Conservation (phyloP, 352 stramenopile genomes). For the Phytophthora gonapodyides region DNA sequence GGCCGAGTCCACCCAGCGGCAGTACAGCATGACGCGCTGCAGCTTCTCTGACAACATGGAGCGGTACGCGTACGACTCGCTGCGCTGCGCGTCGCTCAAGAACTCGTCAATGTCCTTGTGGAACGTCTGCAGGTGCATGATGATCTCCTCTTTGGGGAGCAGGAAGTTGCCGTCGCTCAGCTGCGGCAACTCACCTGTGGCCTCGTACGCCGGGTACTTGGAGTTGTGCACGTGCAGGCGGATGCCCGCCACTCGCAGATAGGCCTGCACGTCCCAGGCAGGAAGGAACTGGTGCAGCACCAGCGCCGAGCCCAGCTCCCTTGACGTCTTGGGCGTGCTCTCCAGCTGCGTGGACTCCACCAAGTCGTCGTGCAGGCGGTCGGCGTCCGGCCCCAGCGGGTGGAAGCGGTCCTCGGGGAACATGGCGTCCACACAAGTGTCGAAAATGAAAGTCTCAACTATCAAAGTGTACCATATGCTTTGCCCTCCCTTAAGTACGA, state of each 20-base stretch:
- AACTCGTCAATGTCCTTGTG: constrained; percentile 79
- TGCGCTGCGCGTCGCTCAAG: constrained; percentile 71
- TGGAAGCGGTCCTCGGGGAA: constrained; percentile 86
- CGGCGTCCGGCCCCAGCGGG: constrained; percentile 69
- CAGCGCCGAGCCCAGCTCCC: constrained; percentile 67
- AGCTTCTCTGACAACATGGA: constrained; percentile 86
- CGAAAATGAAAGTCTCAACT: constrained; percentile 5
- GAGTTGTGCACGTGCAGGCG: constrained; percentile 87
- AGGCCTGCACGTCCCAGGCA: constrained; percentile 85
- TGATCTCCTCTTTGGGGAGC: constrained; percentile 81
- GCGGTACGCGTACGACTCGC: constrained; percentile 83
- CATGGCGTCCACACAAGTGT: constrained; percentile 39
- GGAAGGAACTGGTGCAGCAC: constrained; percentile 87
- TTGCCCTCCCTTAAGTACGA: constrained; percentile 30
- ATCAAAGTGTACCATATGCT: background rate
- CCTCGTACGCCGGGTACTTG: constrained; percentile 79
- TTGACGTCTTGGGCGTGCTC: constrained; percentile 67
- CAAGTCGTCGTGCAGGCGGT: constrained; percentile 74
- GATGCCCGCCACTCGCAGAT: constrained; percentile 78
- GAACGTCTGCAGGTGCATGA: constrained; percentile 90
- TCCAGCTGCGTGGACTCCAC: constrained; percentile 52
- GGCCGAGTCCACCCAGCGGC: constrained; percentile 82
- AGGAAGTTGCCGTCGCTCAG: constrained; percentile 89
- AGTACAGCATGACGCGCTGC: constrained; percentile 80
- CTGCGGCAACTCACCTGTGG: constrained; percentile 81